Evolutionary conservation across 331 rosid genomes (phyloP).

Genomic region (Malus hybrid): DNA sequence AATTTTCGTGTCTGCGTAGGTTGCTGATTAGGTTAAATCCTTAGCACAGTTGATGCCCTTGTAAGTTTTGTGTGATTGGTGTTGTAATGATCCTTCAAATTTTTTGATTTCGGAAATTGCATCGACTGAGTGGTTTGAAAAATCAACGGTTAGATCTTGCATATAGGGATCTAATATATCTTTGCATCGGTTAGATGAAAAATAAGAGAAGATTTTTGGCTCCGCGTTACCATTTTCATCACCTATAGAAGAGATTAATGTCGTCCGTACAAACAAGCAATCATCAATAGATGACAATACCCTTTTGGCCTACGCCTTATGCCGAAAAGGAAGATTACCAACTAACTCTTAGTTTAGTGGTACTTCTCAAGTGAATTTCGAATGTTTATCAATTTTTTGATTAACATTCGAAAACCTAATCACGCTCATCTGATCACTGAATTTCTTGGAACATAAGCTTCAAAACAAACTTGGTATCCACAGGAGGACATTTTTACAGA

Average conservation of each 20-base stretch:
- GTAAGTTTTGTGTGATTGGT: constrained; percentile 8
- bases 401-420: not conserved
- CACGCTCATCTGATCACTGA: not conserved
- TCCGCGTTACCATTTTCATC: not conserved
- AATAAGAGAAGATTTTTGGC: not conserved
- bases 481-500: not conserved
- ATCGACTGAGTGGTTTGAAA: too few relatives aligned
- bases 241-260: not conserved
- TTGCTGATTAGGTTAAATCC: constrained; percentile 14
- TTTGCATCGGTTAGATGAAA: not conserved
- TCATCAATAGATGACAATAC: not conserved
- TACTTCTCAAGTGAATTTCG: too few relatives aligned
- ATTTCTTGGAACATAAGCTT: not conserved
- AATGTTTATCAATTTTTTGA: too few relatives aligned
- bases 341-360: too few relatives aligned
- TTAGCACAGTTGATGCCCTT: not conserved
- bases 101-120: not conserved
- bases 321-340: too few relatives aligned
- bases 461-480: not conserved
- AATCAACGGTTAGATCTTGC: too few relatives aligned
- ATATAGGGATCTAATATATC: too few relatives aligned
- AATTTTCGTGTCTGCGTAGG: constrained; percentile 24
- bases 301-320: too few relatives aligned
- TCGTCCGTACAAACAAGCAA: not conserved
- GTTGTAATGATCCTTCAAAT: not conserved